Percentiles rank a stretch among this genome's conserved stretches.
Evolutionary conservation across 352 stramenopile genomes (phyloP).

Genomic region (Aphanomyces astaci): DNA sequence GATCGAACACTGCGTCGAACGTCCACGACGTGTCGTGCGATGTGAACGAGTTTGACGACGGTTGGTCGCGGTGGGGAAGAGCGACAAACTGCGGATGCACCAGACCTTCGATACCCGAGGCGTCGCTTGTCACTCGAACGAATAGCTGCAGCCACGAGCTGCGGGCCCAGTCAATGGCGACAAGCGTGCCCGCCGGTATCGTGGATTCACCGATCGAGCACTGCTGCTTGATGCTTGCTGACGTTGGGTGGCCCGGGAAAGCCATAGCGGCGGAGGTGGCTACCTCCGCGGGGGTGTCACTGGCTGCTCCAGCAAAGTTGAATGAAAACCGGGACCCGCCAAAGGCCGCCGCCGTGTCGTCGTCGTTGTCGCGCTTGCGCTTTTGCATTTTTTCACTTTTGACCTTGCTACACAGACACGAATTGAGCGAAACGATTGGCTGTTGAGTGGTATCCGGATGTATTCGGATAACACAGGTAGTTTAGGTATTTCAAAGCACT

Average conservation of each 20-base stretch:
- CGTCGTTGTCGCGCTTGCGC: conserved; percentile 3
- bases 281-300: not conserved
- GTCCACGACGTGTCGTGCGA: not conserved
- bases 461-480: not conserved
- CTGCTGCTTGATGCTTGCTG: not conserved
- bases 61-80: not conserved
- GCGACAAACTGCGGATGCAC: conserved; percentile 9
- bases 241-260: not conserved
- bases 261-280: not conserved
- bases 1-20: conserved; percentile 12
- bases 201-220: not conserved
- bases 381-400: not conserved
- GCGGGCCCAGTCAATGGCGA: conserved; percentile 7
- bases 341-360: not conserved
- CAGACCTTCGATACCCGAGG: not conserved
- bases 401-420: not conserved
- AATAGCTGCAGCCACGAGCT: conserved; percentile 5
- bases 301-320: not conserved
- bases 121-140: not conserved
- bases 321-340: conserved; percentile 7
- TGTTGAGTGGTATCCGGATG: not conserved
- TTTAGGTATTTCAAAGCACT: no score
- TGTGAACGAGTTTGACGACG: not conserved
- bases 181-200: not conserved
- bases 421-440: not conserved